These are phyloP conservation scores for Chaetomium globosum DNA, from an alignment of 2,329 filamentous ascomycete genomes.

Conservation along the genomic window DNA sequence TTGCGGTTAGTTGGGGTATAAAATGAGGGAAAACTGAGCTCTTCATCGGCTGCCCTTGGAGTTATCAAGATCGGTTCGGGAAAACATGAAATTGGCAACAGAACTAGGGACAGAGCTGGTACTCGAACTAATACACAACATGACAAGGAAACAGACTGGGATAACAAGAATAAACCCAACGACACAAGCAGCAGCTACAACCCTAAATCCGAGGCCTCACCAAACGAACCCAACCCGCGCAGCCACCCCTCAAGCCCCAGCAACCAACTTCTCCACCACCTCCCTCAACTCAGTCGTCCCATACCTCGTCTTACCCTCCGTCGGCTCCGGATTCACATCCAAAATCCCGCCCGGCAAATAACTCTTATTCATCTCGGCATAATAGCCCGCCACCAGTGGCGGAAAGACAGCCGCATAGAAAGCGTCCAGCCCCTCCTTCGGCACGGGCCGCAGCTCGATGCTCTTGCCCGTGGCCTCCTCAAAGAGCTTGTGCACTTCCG, in stretches of 20 bases:
- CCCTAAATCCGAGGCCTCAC: background rate
- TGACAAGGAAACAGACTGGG: too few species aligned
- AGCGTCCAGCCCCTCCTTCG: conserved; percentile 26
- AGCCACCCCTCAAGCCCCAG: conserved; percentile 5
- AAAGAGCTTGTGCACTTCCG: conserved; percentile 40
- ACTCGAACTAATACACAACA: too few species aligned
- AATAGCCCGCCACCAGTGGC: conserved; percentile 25
- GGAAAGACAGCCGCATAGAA: conserved; percentile 32
- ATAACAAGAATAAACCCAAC: too few species aligned
- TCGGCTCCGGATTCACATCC: conserved; percentile 27
- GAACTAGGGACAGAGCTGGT: too few species aligned
- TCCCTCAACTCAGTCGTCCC: conserved; percentile 31
- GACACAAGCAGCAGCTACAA: too few species aligned
- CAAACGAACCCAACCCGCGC: background rate
- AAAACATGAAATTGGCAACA: too few species aligned
- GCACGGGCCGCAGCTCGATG: conserved; percentile 37
- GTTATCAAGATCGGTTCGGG: too few species aligned
- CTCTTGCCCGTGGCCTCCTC: conserved; percentile 36
- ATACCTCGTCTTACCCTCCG: conserved; percentile 18
- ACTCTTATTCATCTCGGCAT: conserved; percentile 31
- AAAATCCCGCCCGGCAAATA: conserved; percentile 32
- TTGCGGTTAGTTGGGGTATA: too few species aligned
- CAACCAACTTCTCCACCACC: conserved; percentile 24
- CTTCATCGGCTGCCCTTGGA: too few species aligned
- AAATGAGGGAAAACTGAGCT: too few species aligned